phyloP scores from a whole-genome alignment of 768 basidiomycete species.

The Boletus patriciae region DNA sequence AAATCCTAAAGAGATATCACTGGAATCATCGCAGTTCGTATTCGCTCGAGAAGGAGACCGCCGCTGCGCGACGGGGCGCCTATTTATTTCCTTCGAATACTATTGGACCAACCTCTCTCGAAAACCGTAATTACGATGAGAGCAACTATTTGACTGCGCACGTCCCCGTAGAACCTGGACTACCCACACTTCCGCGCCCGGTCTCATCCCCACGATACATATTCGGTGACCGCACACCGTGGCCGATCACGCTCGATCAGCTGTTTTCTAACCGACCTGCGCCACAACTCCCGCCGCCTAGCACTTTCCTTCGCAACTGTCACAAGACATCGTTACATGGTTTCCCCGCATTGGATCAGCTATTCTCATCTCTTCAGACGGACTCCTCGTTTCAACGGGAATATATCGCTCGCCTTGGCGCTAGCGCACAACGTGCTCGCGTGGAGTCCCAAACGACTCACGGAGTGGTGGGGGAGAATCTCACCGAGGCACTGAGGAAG shows the following conservation, averaged over 20 bases:
- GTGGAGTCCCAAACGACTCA: neutral
- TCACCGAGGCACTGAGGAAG: too few relatives aligned
- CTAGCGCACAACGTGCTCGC: neutral
- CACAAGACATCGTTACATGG: neutral
- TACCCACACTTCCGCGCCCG: neutral
- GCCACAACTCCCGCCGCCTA: neutral
- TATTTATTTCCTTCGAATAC: neutral
- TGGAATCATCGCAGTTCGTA: too few relatives aligned
- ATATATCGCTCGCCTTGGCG: neutral
- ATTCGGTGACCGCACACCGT: too few relatives aligned
- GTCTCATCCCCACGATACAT: too few relatives aligned
- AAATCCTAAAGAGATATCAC: neutral
- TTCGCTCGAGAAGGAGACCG: neutral
- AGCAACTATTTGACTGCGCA: too few relatives aligned
- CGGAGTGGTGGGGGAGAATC: too few relatives aligned
- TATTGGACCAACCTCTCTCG: neutral
- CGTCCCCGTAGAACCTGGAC: too few relatives aligned
- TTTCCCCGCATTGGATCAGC: neutral
- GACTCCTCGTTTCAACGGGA: neutral
- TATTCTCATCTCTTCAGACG: neutral
- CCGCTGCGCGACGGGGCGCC: neutral
- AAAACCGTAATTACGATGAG: too few relatives aligned
- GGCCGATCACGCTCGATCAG: neutral
- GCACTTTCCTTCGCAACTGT: neutral
- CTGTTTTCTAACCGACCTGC: neutral